Evolutionary conservation across 2,329 filamentous ascomycete genomes (phyloP).

Genomic region (Venturia nashicola): DNA sequence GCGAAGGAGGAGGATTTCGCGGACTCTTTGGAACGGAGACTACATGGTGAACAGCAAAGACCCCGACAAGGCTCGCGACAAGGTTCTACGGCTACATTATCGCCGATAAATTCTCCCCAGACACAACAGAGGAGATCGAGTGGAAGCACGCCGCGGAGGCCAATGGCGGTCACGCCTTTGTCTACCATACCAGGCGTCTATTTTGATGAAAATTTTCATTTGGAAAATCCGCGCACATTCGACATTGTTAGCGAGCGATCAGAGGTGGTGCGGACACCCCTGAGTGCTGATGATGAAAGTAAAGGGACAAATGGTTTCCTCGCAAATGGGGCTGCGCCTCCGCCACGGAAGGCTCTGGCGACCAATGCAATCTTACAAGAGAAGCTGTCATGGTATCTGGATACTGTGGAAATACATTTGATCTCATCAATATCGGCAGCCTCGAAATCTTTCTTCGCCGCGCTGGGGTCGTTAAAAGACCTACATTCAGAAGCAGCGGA

Average conservation of each 20-base stretch:
- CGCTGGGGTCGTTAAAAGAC: conserved; percentile 79
- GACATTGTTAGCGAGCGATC: conserved; percentile 94
- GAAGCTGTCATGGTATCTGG: conserved; percentile 99
- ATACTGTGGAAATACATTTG: conserved; percentile 93
- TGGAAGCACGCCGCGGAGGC: conserved; percentile 41
- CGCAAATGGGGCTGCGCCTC: conserved; percentile 40
- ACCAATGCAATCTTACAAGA: conserved; percentile 97
- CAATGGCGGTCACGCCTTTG: conserved; percentile 68
- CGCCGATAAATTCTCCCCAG: conserved; percentile 37
- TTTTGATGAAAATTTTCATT: conserved; percentile 86
- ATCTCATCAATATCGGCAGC: conserved; percentile 94
- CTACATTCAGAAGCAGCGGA: conserved; percentile 85
- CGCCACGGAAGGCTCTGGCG: conserved; percentile 67
- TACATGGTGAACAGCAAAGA: conserved; percentile 23
- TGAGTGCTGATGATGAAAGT: conserved; percentile 41
- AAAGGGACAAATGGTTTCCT: conserved; percentile 41
- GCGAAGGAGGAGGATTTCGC: conserved; percentile 37
- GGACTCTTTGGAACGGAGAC: conserved; percentile 31
- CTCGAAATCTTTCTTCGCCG: conserved; percentile 92
- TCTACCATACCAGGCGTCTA: conserved; percentile 90
- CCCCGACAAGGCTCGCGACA: conserved; percentile 22
- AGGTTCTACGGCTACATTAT: conserved; percentile 29
- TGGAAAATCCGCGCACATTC: conserved; percentile 93
- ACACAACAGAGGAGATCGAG: conserved; percentile 35
- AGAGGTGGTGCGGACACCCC: conserved; percentile 70